Percentiles rank a stretch among this genome's conserved stretches.
phyloP scores from a whole-genome alignment of 2,329 filamentous ascomycete species.

The Apiospora kogelbergensis region DNA sequence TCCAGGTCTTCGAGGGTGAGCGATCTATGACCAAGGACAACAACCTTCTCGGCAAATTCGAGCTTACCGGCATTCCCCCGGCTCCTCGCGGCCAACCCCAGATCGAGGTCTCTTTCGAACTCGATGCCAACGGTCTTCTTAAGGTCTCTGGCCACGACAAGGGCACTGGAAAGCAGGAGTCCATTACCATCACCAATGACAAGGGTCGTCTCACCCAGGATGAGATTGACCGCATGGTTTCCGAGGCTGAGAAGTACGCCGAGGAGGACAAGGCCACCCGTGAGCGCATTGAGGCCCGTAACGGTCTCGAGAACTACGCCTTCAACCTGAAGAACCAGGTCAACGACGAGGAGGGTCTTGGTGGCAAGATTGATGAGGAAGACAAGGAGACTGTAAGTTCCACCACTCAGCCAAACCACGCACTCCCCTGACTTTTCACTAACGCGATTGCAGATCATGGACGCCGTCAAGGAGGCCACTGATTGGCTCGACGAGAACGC shows the following conservation, averaged over 20 bases:
- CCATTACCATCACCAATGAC: constrained; percentile 99
- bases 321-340: constrained; percentile 99
- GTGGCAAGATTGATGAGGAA: constrained; percentile 97
- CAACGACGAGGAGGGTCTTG: constrained; percentile 93
- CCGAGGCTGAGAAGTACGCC: constrained; percentile 96
- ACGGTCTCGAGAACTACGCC: constrained; percentile 97
- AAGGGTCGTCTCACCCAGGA: constrained; percentile 96
- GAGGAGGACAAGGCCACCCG: constrained; percentile 99
- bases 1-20: constrained; percentile 95
- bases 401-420: background rate
- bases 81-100: constrained; percentile 95
- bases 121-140: constrained; percentile 97
- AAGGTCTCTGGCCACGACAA: constrained; percentile 96
- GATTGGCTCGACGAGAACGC: constrained; percentile 98
- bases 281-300: constrained; percentile 94
- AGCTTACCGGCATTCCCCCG: constrained; percentile 92
- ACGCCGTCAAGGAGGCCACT: constrained; percentile 93
- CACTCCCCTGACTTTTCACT: constrained; percentile 27
- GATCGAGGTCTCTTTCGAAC: constrained; percentile 97
- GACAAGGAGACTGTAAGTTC: constrained; percentile 89
- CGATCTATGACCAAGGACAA: constrained; percentile 94
- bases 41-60: constrained; percentile 97
- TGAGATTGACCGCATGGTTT: constrained; percentile 99
- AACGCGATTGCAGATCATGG: constrained; percentile 63
- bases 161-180: constrained; percentile 96